These are phyloP conservation scores for Aspergillus funiculosus DNA, from an alignment of 495 filamentous ascomycete species.

Conservation along the genomic window DNA sequence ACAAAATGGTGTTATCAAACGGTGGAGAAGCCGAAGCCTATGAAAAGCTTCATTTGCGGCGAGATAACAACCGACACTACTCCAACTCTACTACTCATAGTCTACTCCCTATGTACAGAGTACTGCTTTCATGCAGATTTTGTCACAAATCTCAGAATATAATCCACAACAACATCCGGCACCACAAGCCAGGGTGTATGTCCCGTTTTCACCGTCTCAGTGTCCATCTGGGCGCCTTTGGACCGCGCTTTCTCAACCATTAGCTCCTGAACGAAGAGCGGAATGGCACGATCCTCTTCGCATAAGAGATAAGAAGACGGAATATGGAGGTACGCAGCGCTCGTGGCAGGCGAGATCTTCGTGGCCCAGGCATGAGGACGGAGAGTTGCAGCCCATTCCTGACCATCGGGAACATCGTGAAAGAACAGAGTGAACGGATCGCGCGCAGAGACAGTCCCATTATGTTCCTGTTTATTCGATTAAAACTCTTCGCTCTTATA, in stretches of 20 bases:
- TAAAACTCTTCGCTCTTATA: too few species aligned
- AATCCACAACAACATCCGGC: too few species aligned
- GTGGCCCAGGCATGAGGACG: constrained; percentile 31
- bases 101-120: too few species aligned
- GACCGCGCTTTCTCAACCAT: constrained; percentile 31
- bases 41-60: too few species aligned
- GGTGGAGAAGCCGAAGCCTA: too few species aligned
- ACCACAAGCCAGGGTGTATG: constrained; percentile 33
- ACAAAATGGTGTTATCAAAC: too few species aligned
- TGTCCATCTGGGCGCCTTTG: constrained; percentile 26
- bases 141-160: too few species aligned
- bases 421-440: constrained; percentile 31
- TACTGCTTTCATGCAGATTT: too few species aligned
- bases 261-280: constrained; percentile 32
- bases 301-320: constrained; percentile 32
- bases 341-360: constrained; percentile 28
- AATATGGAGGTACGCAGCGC: constrained; percentile 27
- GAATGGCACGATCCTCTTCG: constrained; percentile 34
- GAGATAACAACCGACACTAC: too few species aligned
- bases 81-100: too few species aligned
- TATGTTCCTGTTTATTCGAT: constrained; percentile 24
- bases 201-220: constrained; percentile 27
- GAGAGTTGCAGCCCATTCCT: constrained; percentile 27
- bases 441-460: constrained; percentile 24
- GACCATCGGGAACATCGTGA: constrained; percentile 35